These are phyloP conservation scores for Lactarius pseudohatsudake DNA, from an alignment of 768 basidiomycete genomes.

Conservation along the genomic window DNA sequence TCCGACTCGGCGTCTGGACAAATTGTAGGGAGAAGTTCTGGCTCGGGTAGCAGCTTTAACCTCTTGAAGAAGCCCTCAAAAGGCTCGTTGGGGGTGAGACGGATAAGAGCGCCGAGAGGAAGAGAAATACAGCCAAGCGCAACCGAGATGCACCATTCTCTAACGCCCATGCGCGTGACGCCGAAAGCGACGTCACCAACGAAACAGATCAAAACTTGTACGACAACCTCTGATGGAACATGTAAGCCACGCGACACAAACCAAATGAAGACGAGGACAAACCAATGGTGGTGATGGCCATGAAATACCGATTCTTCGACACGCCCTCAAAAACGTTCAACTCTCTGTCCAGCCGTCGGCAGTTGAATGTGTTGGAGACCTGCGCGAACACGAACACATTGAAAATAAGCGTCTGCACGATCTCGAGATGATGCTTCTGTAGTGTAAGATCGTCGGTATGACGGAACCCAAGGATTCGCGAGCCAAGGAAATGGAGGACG, in stretches of 20 bases:
- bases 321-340: constrained; percentile 91
- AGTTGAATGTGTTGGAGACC: constrained; percentile 94
- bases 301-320: constrained; percentile 76
- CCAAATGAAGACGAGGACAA: constrained; percentile 31
- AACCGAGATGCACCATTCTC: constrained; percentile 92
- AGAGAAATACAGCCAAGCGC: constrained; percentile 85
- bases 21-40: constrained; percentile 62
- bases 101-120: constrained; percentile 81
- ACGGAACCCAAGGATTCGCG: constrained; percentile 62
- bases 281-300: constrained; percentile 84
- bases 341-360: constrained; percentile 77
- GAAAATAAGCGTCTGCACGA: constrained; percentile 88
- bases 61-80: constrained; percentile 62
- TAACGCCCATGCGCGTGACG: constrained; percentile 72
- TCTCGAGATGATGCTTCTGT: constrained; percentile 41
- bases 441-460: constrained; percentile 34
- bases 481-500: constrained; percentile 85
- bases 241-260: constrained; percentile 12
- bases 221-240: constrained; percentile 66
- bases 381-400: constrained; percentile 97
- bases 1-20: constrained; percentile 56
- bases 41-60: constrained; percentile 61
- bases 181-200: constrained; percentile 91
- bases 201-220: constrained; percentile 89
- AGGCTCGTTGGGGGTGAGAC: constrained; percentile 76